Percentiles rank a stretch among this genome's conserved stretches.
phyloP scores from a whole-genome alignment of 352 stramenopile genomes.

The Phytophthora foliorum region DNA sequence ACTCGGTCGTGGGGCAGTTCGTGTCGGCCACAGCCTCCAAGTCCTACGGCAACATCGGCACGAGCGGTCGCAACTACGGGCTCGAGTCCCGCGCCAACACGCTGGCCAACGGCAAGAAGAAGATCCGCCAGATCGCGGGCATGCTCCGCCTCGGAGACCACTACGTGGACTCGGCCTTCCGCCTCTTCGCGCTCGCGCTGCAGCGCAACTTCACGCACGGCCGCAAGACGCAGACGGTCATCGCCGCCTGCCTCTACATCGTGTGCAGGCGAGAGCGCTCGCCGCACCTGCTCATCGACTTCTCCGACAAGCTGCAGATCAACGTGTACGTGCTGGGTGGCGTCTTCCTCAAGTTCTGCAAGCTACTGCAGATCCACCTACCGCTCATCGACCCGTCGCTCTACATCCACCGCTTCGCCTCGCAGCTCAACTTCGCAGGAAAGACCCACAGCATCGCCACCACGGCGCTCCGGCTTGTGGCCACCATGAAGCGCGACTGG shows the following conservation, averaged over 20 bases:
- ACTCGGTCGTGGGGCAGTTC: constrained; percentile 97
- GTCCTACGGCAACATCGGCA: constrained; percentile 90
- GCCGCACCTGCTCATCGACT: constrained; percentile 99
- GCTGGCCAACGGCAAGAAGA: constrained; percentile 95
- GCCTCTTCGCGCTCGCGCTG: constrained; percentile 96
- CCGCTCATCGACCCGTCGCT: constrained; percentile 99
- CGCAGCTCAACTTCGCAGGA: constrained; percentile 97
- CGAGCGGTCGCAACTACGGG: constrained; percentile 93
- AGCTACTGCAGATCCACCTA: constrained; percentile 96
- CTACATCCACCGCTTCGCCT: constrained; percentile 98
- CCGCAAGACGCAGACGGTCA: constrained; percentile 95
- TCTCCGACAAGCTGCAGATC: constrained; percentile 98
- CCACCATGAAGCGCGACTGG: constrained; percentile 99
- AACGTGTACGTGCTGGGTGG: constrained; percentile 90
- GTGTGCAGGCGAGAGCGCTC: constrained; percentile 98
- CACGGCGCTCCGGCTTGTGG: constrained; percentile 96
- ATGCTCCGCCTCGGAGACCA: constrained; percentile 94
- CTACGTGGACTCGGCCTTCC: constrained; percentile 97
- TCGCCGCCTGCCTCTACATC: constrained; percentile 99
- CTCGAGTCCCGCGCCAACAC: constrained; percentile 97
- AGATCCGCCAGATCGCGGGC: constrained; percentile 94
- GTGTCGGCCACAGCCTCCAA: constrained; percentile 94
- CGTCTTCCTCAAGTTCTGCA: constrained; percentile 93
- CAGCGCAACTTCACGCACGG: constrained; percentile 98
- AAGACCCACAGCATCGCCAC: constrained; percentile 95